Evolutionary conservation across 371 early-diverging fungal species (phyloP).

Genomic region (Mortierella sp.): DNA sequence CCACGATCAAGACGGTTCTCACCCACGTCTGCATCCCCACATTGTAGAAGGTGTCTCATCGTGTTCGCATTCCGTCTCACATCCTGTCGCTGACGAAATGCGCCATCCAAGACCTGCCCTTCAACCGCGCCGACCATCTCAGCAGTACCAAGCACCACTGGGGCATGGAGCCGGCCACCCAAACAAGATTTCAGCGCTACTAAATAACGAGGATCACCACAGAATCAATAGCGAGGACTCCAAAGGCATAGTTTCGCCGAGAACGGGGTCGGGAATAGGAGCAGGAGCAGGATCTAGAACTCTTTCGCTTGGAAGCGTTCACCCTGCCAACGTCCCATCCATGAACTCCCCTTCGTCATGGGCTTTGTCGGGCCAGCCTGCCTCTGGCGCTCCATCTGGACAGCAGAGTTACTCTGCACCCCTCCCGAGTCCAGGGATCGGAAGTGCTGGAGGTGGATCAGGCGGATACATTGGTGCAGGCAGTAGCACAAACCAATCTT

Average conservation of each 20-base stretch:
- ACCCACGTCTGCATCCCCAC: background rate
- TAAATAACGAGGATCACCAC: slow-evolving; percentile 12
- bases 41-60: background rate
- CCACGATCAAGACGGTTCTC: background rate
- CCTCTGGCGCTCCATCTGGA: background rate
- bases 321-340: background rate
- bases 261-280: background rate
- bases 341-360: slow-evolving; percentile 14
- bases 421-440: background rate
- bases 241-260: background rate
- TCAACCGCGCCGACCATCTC: background rate
- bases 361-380: background rate
- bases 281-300: background rate
- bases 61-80: background rate
- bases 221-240: slow-evolving; percentile 5
- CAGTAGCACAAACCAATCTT: background rate
- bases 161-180: slow-evolving; percentile 3
- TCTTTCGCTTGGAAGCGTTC: slow-evolving; percentile 14
- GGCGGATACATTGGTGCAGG: background rate
- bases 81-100: background rate
- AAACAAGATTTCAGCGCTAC: slow-evolving; percentile 4
- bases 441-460: background rate
- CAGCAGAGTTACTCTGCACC: background rate
- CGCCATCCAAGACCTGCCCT: background rate
- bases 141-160: background rate